These are phyloP conservation scores for Claviceps sp. DNA, from an alignment of 2,329 filamentous ascomycete genomes.

Conservation along the genomic window DNA sequence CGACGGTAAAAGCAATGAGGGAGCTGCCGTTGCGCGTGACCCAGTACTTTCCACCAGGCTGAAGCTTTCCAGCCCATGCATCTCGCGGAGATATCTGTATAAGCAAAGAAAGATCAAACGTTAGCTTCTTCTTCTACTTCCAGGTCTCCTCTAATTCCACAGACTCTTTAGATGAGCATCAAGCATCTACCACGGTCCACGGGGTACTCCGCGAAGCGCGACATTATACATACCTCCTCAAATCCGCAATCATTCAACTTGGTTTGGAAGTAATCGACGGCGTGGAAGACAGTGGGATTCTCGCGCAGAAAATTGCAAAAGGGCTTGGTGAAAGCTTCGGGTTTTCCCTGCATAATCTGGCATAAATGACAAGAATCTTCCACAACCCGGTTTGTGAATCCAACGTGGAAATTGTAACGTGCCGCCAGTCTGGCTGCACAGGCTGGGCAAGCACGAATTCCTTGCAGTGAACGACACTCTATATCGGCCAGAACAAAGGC, in stretches of 20 bases:
- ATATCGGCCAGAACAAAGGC: slow-evolving; percentile 37
- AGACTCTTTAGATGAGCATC: too few species aligned
- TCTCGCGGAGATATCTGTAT: slow-evolving; percentile 61
- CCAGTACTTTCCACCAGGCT: slow-evolving; percentile 79
- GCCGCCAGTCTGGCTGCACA: slow-evolving; percentile 23
- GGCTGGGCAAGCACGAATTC: slow-evolving; percentile 24
- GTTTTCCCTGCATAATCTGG: slow-evolving; percentile 26
- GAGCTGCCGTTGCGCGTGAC: slow-evolving; percentile 74
- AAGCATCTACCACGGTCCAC: too few species aligned
- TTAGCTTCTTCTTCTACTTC: not conserved
- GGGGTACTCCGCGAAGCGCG: too few species aligned
- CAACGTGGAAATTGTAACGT: not conserved
- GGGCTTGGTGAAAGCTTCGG: slow-evolving; percentile 63
- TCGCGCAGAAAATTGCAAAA: slow-evolving; percentile 79
- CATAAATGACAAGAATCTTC: slow-evolving; percentile 22
- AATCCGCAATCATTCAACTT: slow-evolving; percentile 64
- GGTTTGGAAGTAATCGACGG: slow-evolving; percentile 63
- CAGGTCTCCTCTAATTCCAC: not conserved
- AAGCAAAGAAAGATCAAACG: not conserved
- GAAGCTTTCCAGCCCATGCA: slow-evolving; percentile 58
- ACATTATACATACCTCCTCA: slow-evolving; percentile 38
- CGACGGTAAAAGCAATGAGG: slow-evolving; percentile 74
- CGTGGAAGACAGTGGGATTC: slow-evolving; percentile 90
- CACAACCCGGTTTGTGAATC: not conserved
- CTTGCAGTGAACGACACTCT: slow-evolving; percentile 20